A percentile compares a stretch with the other conserved stretches of the same genome.
These are phyloP conservation scores for Volvariella volvacea DNA, from an alignment of 1,284 basidiomycete species.

Conservation along the genomic window DNA sequence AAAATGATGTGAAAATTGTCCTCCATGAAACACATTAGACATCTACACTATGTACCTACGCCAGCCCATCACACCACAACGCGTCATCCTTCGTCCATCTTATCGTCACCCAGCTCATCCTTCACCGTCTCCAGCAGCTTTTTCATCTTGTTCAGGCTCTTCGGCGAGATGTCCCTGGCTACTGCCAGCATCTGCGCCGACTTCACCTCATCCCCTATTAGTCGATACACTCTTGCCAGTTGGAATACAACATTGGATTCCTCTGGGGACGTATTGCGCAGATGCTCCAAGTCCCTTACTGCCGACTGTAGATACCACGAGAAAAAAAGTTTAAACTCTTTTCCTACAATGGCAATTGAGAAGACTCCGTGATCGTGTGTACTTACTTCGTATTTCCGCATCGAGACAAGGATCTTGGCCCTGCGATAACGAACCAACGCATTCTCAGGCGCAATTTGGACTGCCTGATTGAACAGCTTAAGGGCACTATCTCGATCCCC, in stretches of 20 bases:
- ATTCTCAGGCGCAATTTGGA: slow-evolving; percentile 71
- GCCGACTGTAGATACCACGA: slow-evolving; percentile 77
- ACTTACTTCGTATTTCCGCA: slow-evolving; percentile 78
- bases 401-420: slow-evolving; percentile 79
- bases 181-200: slow-evolving; percentile 79
- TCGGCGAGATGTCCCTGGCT: slow-evolving; percentile 81
- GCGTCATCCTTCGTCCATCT: slow-evolving; percentile 66
- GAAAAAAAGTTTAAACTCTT: slow-evolving; percentile 17
- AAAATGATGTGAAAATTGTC: no score
- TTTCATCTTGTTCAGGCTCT: slow-evolving; percentile 71
- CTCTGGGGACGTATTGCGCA: slow-evolving; percentile 78
- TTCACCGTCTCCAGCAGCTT: slow-evolving; percentile 65
- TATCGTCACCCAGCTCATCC: slow-evolving; percentile 58
- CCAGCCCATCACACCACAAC: slow-evolving; percentile 10
- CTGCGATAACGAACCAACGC: slow-evolving; percentile 87
- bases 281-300: slow-evolving; percentile 69
- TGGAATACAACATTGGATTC: slow-evolving; percentile 95
- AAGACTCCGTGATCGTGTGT: no score
- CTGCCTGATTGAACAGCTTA: slow-evolving; percentile 73
- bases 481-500: slow-evolving; percentile 71
- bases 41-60: no score
- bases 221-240: slow-evolving; percentile 85
- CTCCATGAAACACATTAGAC: no score
- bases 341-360: slow-evolving; percentile 8
- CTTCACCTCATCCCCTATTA: slow-evolving; percentile 71